Base-by-base conservation (phyloP, 129 eudicot genomes). In the Rutidosis leptorrhynchoides region DNA sequence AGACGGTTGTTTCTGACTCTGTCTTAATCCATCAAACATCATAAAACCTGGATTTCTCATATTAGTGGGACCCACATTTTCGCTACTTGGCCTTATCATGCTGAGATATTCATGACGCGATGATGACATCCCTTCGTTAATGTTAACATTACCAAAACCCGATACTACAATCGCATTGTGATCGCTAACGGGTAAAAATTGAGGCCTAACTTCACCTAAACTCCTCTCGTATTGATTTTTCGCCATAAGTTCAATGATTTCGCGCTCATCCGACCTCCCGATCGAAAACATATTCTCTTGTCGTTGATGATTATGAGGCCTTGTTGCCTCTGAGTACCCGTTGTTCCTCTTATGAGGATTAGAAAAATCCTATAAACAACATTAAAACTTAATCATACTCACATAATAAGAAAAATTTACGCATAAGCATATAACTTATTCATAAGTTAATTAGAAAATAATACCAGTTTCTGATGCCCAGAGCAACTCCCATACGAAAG, bases 241-340 rank as follows among this genome's bases (percentile, higher is more conserved):
- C 0, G 96, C 96, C 87, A 93, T 43, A 1, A 93, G 89, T 78
- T 89, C 96, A 10, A 81, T 90, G 15, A 93, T 77, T 49, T 88
- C 98, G 71, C 79, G 81, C 57, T 88, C 98, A 63, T 92, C 96
- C 8, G 81, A 80, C 22, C 74, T 71, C 46, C 78, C 89, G 43
- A 51, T 66, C 0, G 76, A 67, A 30, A 80, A 67, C 17, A 45
- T 48, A 7, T 58, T 74, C 27, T 75, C 79, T 71, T 74, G 78
- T 70, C 80, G 67, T 63, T 74, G 84, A 33, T 80, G 71, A 37
- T 64, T 71, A 12, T 68, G 77, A 24, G 70, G 77, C 42, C 75
- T 70, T n/a, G 65, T 59, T 33, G 53, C 73, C 6, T 73, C 82
- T 32, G 73, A 23, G 49, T 63, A 77, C 53, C 80, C 87, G 33